Conservation (phyloP, 352 stramenopile genomes). For the Blastocystis sp. region DNA sequence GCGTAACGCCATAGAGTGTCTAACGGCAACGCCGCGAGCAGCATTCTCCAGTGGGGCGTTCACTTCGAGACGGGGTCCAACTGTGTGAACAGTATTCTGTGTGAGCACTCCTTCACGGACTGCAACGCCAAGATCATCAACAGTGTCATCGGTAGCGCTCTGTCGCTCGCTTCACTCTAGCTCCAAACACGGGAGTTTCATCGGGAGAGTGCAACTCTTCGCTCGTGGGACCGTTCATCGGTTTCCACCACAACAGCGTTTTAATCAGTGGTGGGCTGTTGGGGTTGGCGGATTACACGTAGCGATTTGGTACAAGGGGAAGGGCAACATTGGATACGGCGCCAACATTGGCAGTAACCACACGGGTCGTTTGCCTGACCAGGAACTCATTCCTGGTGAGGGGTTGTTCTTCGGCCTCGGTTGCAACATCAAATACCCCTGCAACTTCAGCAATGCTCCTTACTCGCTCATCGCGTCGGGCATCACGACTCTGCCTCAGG, state of each 20-base stretch:
- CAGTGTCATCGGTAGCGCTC: constrained; percentile 79
- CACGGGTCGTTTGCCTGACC: constrained; percentile 83
- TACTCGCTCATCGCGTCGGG: constrained; percentile 93
- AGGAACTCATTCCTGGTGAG: constrained; percentile 89
- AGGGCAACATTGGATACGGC: constrained; percentile 90
- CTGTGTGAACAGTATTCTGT: constrained; percentile 81
- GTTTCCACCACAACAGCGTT: constrained; percentile 90
- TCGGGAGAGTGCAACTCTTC: constrained; percentile 88
- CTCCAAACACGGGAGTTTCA: constrained; percentile 84
- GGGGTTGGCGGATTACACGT: constrained; percentile 73
- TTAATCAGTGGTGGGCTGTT: constrained; percentile 79
- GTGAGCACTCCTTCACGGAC: constrained; percentile 82
- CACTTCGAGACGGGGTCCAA: constrained; percentile 80
- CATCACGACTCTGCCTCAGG: constrained; percentile 86
- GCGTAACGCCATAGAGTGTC: constrained; percentile 70
- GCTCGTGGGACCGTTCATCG: constrained; percentile 90
- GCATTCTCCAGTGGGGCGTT: constrained; percentile 76
- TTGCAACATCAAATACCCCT: constrained; percentile 91
- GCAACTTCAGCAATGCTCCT: constrained; percentile 86
- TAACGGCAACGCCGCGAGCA: constrained; percentile 75
- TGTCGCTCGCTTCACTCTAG: constrained; percentile 37
- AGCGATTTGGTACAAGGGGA: constrained; percentile 86
- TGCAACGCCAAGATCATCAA: constrained; percentile 85
- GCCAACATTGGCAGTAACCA: constrained; percentile 95
- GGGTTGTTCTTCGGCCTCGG: constrained; percentile 92